Percentiles rank a stretch among this genome's conserved stretches.
Evolutionary conservation across 352 stramenopile species (phyloP).

Genomic region (Globisporangium spiculum): DNA sequence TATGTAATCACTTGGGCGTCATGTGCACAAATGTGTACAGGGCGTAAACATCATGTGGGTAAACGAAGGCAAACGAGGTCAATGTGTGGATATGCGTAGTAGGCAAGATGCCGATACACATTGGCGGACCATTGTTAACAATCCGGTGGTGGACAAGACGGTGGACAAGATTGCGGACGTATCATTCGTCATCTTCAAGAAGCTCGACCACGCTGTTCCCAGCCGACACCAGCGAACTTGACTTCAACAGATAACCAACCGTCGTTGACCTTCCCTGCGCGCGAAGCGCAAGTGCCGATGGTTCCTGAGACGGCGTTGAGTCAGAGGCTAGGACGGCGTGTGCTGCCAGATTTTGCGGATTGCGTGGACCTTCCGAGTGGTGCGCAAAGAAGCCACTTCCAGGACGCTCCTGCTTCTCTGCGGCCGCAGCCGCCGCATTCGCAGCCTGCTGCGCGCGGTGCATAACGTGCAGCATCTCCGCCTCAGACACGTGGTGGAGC

Average conservation of each 20-base stretch:
- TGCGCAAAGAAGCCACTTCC: neutral
- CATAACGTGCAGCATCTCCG: slow-evolving; percentile 59
- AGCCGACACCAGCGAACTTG: neutral
- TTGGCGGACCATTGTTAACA: neutral
- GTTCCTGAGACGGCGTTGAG: neutral
- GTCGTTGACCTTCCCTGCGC: neutral
- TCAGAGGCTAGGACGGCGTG: neutral
- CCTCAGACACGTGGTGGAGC: slow-evolving; percentile 55
- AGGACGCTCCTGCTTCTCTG: neutral
- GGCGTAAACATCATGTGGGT: no score
- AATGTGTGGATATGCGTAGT: neutral
- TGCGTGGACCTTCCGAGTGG: neutral
- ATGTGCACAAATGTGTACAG: no score
- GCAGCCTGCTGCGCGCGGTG: slow-evolving; percentile 33
- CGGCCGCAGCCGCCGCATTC: neutral
- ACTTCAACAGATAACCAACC: neutral
- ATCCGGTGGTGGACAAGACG: neutral
- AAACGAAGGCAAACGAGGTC: neutral
- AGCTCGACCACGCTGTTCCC: slow-evolving; percentile 10
- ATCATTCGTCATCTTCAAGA: slow-evolving; percentile 22
- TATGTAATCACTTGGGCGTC: no score
- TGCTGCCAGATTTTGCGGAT: neutral
- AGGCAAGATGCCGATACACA: neutral
- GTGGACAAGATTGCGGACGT: neutral
- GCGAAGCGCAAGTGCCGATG: neutral